These are phyloP conservation scores for Solanum lycopersicoides DNA, from an alignment of 257 asterid genomes.

Conservation along the genomic window DNA sequence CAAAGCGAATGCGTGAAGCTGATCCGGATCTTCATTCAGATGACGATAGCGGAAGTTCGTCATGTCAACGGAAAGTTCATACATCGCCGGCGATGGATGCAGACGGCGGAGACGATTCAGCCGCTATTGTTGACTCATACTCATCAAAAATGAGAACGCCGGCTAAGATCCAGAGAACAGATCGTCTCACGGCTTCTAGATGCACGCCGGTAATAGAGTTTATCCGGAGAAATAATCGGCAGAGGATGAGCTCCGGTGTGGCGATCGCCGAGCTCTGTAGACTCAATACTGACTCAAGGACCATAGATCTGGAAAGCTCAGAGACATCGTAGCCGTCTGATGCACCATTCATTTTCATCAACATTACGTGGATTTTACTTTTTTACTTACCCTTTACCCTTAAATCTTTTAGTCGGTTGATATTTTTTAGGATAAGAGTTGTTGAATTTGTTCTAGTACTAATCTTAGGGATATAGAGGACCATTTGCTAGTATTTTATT, in stretches of 20 bases:
- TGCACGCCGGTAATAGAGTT: conserved; percentile 8
- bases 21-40: conserved; percentile 7
- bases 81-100: not conserved
- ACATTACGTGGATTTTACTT: not conserved
- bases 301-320: conserved; percentile 16
- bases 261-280: conserved; percentile 6
- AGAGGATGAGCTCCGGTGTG: conserved; percentile 6
- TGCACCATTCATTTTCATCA: not conserved
- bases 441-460: not conserved
- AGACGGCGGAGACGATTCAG: not conserved
- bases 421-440: conserved; percentile 1
- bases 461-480: not conserved
- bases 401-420: not conserved
- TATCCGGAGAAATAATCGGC: conserved; percentile 15
- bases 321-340: conserved; percentile 16
- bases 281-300: not conserved
- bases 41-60: conserved; percentile 10
- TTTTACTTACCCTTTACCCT: not conserved
- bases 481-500: not conserved
- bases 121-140: not conserved
- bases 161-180: conserved; percentile 2
- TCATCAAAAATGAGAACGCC: not conserved
- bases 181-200: conserved; percentile 8
- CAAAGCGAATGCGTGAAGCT: conserved; percentile 22
- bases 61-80: not conserved